Percentiles rank a stretch among this genome's conserved stretches.
These are phyloP conservation scores for Candida corydali DNA, from an alignment of 805 yeast species.

Conservation along the genomic window DNA sequence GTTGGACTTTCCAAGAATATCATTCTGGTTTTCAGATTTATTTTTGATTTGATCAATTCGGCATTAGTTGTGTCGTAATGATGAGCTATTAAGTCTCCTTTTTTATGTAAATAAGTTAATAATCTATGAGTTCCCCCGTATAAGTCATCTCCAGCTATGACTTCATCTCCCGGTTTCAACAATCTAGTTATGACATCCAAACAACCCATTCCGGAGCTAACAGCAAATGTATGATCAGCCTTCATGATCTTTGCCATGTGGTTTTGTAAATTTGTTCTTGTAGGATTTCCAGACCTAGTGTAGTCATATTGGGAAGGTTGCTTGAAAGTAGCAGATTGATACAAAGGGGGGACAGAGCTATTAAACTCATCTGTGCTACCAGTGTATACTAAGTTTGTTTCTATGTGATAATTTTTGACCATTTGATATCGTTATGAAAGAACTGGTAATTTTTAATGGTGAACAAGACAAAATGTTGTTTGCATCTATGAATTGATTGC, in stretches of 20 bases:
- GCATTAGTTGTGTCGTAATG: conserved; percentile 82
- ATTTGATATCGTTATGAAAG: too few relatives aligned
- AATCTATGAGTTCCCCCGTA: conserved; percentile 93
- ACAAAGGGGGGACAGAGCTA: conserved; percentile 82
- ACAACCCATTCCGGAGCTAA: conserved; percentile 90
- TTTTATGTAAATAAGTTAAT: conserved; percentile 63
- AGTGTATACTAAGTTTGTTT: conserved; percentile 66
- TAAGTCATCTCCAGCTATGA: conserved; percentile 90
- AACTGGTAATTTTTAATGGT: too few relatives aligned
- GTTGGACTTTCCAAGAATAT: conserved; percentile 90
- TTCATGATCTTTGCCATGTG: conserved; percentile 77
- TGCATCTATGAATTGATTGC: conserved; percentile 1
- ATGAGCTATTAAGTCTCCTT: conserved; percentile 59
- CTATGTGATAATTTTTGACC: conserved; percentile 39
- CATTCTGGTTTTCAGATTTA: conserved; percentile 61
- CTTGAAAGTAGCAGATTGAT: conserved; percentile 93
- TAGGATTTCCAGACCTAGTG: conserved; percentile 92
- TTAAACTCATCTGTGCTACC: conserved; percentile 65
- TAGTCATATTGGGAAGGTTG: conserved; percentile 67
- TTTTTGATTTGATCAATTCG: conserved; percentile 52
- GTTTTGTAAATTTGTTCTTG: conserved; percentile 73
- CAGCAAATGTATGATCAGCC: conserved; percentile 75
- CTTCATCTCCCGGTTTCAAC: conserved; percentile 80
- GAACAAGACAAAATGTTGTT: background rate
- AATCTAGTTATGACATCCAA: conserved; percentile 78